phyloP scores from a whole-genome alignment of 805 yeast genomes.

The Candida pseudofarinosa region DNA sequence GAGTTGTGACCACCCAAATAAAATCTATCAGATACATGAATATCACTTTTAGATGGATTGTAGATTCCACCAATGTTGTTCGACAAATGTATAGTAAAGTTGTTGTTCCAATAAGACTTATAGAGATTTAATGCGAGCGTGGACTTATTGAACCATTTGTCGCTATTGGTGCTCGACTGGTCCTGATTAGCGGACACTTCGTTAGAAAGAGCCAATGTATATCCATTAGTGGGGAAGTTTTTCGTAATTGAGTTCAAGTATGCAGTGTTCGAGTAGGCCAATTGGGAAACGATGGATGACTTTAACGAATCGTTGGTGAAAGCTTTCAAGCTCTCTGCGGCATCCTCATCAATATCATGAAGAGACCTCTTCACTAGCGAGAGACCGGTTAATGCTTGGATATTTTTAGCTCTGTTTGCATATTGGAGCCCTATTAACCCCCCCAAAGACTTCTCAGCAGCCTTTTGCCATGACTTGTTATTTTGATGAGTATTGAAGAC shows the following conservation, averaged over 20 bases:
- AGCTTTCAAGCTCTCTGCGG: slow-evolving; percentile 41
- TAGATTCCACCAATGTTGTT: slow-evolving; percentile 54
- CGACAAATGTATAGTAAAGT: slow-evolving; percentile 47
- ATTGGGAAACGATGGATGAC: slow-evolving; percentile 26
- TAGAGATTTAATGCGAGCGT: slow-evolving; percentile 25
- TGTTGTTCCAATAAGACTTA: slow-evolving; percentile 41
- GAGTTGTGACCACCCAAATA: slow-evolving; percentile 78
- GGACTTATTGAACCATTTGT: slow-evolving; percentile 31
- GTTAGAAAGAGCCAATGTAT: slow-evolving; percentile 56
- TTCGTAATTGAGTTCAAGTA: slow-evolving; percentile 20
- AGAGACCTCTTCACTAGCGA: slow-evolving; percentile 56
- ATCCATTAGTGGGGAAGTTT: slow-evolving; percentile 45
- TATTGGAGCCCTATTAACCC: slow-evolving; percentile 50
- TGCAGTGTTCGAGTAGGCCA: slow-evolving; percentile 18
- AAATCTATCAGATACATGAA: slow-evolving; percentile 76
- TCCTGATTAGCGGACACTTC: slow-evolving; percentile 42
- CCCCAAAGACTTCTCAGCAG: slow-evolving; percentile 52
- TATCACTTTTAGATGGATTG: slow-evolving; percentile 20
- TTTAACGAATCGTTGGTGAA: slow-evolving; percentile 34
- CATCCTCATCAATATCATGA: slow-evolving; percentile 46
- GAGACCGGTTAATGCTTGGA: slow-evolving; percentile 47
- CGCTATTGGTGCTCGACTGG: slow-evolving; percentile 17
- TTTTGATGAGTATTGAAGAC: slow-evolving; percentile 34
- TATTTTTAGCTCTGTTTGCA: slow-evolving; percentile 15
- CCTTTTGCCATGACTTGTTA: slow-evolving; percentile 48